Conservation (phyloP, 2,329 filamentous ascomycete genomes). For the Paecilomyces fulvus region DNA sequence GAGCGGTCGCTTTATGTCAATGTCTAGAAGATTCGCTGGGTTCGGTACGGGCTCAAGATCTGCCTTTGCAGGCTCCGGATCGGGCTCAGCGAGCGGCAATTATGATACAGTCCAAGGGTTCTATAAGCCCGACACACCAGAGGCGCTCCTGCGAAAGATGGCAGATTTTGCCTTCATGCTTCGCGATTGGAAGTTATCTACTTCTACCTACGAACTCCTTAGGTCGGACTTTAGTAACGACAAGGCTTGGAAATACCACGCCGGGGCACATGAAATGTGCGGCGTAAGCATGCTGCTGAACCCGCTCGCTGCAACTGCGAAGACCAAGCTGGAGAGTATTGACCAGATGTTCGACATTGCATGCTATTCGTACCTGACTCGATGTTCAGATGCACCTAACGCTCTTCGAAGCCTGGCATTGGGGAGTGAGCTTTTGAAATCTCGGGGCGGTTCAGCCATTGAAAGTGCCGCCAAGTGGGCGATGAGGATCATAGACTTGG, state of each 20-base stretch:
- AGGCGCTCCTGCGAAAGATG: constrained; percentile 86
- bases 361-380: constrained; percentile 83
- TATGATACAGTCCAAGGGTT: constrained; percentile 73
- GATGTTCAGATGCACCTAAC: constrained; percentile 70
- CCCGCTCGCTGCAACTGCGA: constrained; percentile 62
- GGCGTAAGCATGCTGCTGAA: constrained; percentile 75
- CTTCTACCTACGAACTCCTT: constrained; percentile 85
- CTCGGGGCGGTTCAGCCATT: constrained; percentile 68
- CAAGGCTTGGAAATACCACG: constrained; percentile 94
- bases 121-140: constrained; percentile 74
- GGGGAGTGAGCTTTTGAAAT: constrained; percentile 70
- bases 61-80: constrained; percentile 42
- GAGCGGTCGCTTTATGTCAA: constrained; percentile 84
- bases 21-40: constrained; percentile 81
- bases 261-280: constrained; percentile 90
- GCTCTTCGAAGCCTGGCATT: constrained; percentile 70
- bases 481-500: constrained; percentile 67
- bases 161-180: constrained; percentile 97
- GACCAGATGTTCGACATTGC: constrained; percentile 85
- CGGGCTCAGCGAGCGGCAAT: constrained; percentile 44
- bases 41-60: constrained; percentile 63
- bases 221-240: constrained; percentile 85
- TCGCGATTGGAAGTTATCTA: constrained; percentile 86
- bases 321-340: constrained; percentile 69
- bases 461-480: constrained; percentile 87